Base-by-base conservation (phyloP, 2,329 filamentous ascomycete species). In the Clonostachys byssicola region DNA sequence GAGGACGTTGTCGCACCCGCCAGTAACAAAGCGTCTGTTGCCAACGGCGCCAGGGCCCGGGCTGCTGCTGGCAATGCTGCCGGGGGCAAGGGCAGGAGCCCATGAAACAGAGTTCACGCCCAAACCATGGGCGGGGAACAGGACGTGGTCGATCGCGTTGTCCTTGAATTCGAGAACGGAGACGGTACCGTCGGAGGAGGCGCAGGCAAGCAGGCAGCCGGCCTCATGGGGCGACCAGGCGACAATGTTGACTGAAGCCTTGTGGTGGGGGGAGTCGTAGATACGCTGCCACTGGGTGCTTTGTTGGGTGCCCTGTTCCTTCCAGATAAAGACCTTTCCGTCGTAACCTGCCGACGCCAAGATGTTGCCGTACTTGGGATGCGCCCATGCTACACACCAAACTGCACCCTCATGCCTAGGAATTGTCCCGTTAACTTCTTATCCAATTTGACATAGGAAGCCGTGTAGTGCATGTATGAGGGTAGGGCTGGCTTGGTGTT, bases 271-370 rank as follows among this genome's bases (percentile, higher is more conserved):
- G 64, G 95, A 95, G 61, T 95, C 90, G 74, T 94, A 95, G 67
- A 96, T 90, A 64, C 87, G 85, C 61, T 91, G 87, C 87, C 87
- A 91, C 59, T 81, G 74, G 56, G 76, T 80, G 58, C 71, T 75
- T 54, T 66, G 65, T 23, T 47, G 50, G 46, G 57, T 55, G n/a
- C 62, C 62, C 67, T 92, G 86, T 71, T 99, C 94, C 67, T 92
- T 90, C 91, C 92, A 99, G 77, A 99, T 95, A 67, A 97, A 85
- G 55, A 99, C 92, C 71, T 96, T 96, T 70, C 92, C 94, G 70
- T 99, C 94, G 74, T 96, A 99, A 55, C 89, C 90, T 45, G 91
- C 89, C 52, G 90, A 95, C 47, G 94, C 94, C 51, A 99, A 86
- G 63, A 99, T 96, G 67, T 92, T 96, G 73, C 94, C 94, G 70